A percentile compares a stretch with the other conserved stretches of the same genome.
These are phyloP conservation scores for Alternaria postmessia DNA, from an alignment of 2,329 filamentous ascomycete genomes.

Conservation along the genomic window DNA sequence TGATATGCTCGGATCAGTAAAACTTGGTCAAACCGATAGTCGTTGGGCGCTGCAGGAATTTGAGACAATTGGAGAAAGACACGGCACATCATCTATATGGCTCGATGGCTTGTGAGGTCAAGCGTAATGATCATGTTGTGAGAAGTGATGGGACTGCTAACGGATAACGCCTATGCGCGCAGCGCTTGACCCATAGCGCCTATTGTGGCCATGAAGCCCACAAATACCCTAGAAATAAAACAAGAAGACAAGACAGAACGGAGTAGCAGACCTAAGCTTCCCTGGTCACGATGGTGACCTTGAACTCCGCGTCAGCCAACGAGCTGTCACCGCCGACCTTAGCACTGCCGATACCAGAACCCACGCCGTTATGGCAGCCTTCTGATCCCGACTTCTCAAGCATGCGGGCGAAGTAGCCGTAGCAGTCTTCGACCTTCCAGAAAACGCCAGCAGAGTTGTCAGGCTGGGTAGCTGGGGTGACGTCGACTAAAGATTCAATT, in stretches of 20 bases:
- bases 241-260: background rate
- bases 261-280: background rate
- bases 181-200: constrained; percentile 1
- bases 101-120: background rate
- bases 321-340: constrained; percentile 31
- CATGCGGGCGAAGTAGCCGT: constrained; percentile 39
- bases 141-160: background rate
- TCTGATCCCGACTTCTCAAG: constrained; percentile 26
- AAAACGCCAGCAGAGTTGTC: constrained; percentile 25
- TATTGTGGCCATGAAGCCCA: background rate
- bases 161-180: background rate
- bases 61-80: background rate
- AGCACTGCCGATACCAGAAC: constrained; percentile 33
- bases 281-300: constrained; percentile 25
- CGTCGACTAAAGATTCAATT: constrained; percentile 26
- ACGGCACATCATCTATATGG: background rate
- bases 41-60: background rate
- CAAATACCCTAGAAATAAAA: background rate
- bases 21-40: background rate
- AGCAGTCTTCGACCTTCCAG: constrained; percentile 38
- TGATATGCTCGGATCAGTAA: no score
- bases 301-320: constrained; percentile 35
- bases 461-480: constrained; percentile 31
- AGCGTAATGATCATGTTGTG: background rate
- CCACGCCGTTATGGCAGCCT: constrained; percentile 30